Evolutionary conservation across 2,329 filamentous ascomycete genomes (phyloP).

Genomic region (Dissoconium aciculare): DNA sequence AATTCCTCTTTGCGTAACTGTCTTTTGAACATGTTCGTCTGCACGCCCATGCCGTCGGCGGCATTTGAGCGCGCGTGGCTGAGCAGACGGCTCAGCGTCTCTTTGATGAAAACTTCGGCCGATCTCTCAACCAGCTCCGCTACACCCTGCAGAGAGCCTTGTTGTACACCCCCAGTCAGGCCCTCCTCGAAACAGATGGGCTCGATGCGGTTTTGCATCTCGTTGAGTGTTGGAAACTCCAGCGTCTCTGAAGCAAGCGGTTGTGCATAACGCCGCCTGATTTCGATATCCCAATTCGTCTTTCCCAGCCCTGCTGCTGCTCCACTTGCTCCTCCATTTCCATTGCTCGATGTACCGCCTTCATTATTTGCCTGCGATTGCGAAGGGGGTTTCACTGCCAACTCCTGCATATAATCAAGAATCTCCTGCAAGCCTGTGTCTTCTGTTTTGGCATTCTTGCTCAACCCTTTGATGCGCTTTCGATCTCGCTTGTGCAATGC

Average conservation of each 20-base stretch:
- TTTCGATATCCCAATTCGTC: conserved; percentile 48
- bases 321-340: conserved; percentile 11
- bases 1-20: conserved; percentile 66
- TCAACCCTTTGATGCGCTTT: conserved; percentile 31
- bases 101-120: conserved; percentile 48
- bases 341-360: conserved; percentile 3
- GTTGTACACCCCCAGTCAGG: conserved; percentile 30
- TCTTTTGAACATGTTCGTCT: conserved; percentile 62
- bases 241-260: conserved; percentile 46
- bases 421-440: conserved; percentile 14
- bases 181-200: conserved; percentile 53
- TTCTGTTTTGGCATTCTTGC: conserved; percentile 9
- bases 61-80: conserved; percentile 42
- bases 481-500: conserved; percentile 44
- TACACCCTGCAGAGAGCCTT: conserved; percentile 29
- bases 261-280: conserved; percentile 48
- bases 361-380: conserved; percentile 6
- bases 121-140: conserved; percentile 47
- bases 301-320: conserved; percentile 12
- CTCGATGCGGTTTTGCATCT: conserved; percentile 45
- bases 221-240: conserved; percentile 45
- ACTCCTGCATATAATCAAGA: conserved; percentile 17
- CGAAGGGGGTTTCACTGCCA: conserved; percentile 15
- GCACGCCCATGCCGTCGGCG: conserved; percentile 37
- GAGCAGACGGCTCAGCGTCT: conserved; percentile 41